These are phyloP conservation scores for Rhodosporidiobolus odoratus DNA, from an alignment of 768 basidiomycete species.

Conservation along the genomic window DNA sequence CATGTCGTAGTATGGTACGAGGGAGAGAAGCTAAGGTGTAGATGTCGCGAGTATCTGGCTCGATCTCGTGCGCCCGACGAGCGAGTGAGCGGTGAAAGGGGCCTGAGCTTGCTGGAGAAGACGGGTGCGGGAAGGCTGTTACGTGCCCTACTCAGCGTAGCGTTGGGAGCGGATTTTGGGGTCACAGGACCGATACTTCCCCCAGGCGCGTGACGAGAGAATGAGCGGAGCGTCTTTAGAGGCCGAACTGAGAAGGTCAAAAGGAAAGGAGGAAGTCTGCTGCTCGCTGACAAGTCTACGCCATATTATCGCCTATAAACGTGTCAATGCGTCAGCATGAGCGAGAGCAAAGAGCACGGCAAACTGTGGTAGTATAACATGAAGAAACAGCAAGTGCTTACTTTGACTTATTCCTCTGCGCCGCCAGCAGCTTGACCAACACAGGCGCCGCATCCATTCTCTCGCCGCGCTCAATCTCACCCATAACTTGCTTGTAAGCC, in stretches of 20 bases:
- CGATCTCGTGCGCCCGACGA: too few species aligned
- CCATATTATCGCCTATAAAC: too few species aligned
- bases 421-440: background rate
- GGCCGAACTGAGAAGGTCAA: background rate
- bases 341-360: too few species aligned
- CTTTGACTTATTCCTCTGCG: background rate
- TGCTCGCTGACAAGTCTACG: too few species aligned
- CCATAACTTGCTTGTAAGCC: background rate
- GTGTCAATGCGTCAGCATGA: too few species aligned
- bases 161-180: background rate
- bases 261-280: background rate
- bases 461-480: background rate
- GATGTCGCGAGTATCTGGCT: too few species aligned
- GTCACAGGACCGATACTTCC: background rate
- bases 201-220: background rate
- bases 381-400: background rate
- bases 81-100: too few species aligned
- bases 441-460: background rate
- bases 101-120: too few species aligned
- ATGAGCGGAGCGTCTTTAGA: background rate
- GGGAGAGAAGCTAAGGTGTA: too few species aligned
- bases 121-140: background rate
- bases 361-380: too few species aligned
- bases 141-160: background rate
- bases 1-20: too few species aligned